Base-by-base conservation (phyloP, 73 alveolate species). In the Urostyla sp. region DNA sequence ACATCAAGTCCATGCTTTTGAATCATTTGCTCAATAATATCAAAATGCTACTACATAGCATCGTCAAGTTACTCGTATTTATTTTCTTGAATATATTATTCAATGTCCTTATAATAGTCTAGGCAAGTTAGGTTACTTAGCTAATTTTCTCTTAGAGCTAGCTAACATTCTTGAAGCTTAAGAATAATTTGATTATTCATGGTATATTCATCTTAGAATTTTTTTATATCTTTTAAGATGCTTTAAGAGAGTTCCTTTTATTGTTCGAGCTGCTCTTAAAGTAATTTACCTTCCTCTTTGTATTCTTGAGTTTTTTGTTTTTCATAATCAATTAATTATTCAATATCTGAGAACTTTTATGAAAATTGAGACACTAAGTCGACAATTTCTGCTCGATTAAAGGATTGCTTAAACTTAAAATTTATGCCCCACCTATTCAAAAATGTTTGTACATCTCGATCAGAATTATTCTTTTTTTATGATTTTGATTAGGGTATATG, bases 21-120 rank as follows among this genome's bases (percentile, higher is more conserved):
- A 20, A 69, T 45, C 69, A 69, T 56, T 24, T 49, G 57, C 20
- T 69, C 72, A 49, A 69, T 69, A n/a, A 49, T 69, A 49, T 45
- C 67, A 49, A 69, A 69, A 49, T 69, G 83, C 15, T 48, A 44
- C 31, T 28, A 37, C 20, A 69, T 49, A 24, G 44, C 83, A 13
- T 18, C 66, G 5, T 45, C 34, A 18, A 46, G 40, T 26, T 45
- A 20, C n/a, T 53, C 54, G 31, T 48, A 69, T 37, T 69, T 69
- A 30, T 69, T 69, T 15, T 69, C 83, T 44, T 49, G 40, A 27
- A 69, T 44, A 27, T 69, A 69, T 28, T n/a, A 46, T 31, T 69
- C 83, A 6, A 69, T 52, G 54, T 69, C 83, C 36, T 49, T 69
- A 28, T 69, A 69, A 69, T 46, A 69, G 35, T 69, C 83, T 28